Conservation (phyloP, 2,329 filamentous ascomycete genomes). For the Acrocalymma vagum region DNA sequence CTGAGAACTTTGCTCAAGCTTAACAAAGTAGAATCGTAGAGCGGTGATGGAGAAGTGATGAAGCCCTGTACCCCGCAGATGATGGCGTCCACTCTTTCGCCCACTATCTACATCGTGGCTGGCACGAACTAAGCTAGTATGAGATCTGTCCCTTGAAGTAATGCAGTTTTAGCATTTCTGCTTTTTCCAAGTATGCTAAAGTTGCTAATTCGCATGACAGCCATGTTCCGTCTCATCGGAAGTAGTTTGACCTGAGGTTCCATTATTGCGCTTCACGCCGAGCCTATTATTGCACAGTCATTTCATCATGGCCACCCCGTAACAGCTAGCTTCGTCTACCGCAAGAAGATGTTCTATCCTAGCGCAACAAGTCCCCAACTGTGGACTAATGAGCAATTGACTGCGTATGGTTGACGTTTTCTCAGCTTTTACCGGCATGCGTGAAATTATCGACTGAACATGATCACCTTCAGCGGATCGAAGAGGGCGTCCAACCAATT, state of each 20-base stretch:
- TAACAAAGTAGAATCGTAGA: conserved; percentile 8
- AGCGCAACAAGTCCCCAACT: conserved; percentile 28
- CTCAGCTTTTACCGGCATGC: conserved; percentile 20
- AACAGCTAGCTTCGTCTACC: conserved; percentile 30
- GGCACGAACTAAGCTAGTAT: conserved; percentile 24
- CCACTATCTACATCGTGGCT: conserved; percentile 23
- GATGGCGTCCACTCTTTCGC: conserved; percentile 14
- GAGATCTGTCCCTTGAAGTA: conserved; percentile 21
- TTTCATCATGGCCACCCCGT: conserved; percentile 43
- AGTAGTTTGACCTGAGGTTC: too few species aligned
- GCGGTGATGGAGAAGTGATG: conserved; percentile 23
- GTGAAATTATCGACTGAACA: conserved; percentile 29
- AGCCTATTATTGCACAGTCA: conserved; percentile 37
- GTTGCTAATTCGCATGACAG: conserved; percentile 26
- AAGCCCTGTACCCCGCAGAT: conserved; percentile 26
- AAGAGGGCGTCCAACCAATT: too few species aligned
- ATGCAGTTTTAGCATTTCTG: conserved; percentile 26
- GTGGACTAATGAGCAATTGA: conserved; percentile 25
- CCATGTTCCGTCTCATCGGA: conserved; percentile 24
- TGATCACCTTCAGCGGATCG: neutral
- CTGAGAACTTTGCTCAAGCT: too few species aligned
- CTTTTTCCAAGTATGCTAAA: conserved; percentile 32
- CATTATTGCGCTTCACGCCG: too few species aligned
- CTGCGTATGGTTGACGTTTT: conserved; percentile 39
- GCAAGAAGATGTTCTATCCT: conserved; percentile 26